These are phyloP conservation scores for Hypoxylon intermedium DNA, from an alignment of 495 filamentous ascomycete species.

Conservation along the genomic window DNA sequence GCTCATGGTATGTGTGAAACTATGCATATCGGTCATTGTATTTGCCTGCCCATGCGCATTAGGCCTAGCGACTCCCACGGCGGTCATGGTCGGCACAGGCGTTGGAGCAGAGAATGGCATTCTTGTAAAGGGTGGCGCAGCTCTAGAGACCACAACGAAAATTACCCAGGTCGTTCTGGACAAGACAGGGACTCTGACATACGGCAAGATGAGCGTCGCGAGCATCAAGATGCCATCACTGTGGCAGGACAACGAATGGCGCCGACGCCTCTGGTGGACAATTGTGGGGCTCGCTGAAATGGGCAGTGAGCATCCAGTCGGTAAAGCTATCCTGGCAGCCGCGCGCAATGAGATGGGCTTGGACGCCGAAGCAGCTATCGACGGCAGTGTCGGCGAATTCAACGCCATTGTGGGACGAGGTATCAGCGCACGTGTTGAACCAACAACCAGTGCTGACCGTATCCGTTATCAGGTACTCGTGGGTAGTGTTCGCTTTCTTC, in stretches of 20 bases:
- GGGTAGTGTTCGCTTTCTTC: conserved; percentile 80
- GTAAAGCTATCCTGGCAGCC: conserved; percentile 76
- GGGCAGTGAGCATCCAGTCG: conserved; percentile 94
- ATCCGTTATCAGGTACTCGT: conserved; percentile 78
- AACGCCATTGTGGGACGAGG: conserved; percentile 84
- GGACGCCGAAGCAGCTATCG: conserved; percentile 72
- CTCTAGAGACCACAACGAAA: conserved; percentile 90
- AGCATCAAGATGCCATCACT: conserved; percentile 67
- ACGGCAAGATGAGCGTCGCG: conserved; percentile 92
- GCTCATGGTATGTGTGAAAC: conserved; percentile 94
- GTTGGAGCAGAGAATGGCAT: conserved; percentile 97
- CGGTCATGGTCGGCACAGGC: conserved; percentile 98
- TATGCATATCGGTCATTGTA: conserved; percentile 98
- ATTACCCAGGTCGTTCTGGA: conserved; percentile 96
- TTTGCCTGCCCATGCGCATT: conserved; percentile 97
- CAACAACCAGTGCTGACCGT: conserved; percentile 67
- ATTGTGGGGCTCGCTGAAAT: conserved; percentile 92
- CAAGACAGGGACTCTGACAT: conserved; percentile 96
- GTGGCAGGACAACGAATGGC: conserved; percentile 74
- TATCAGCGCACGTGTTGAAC: conserved; percentile 81
- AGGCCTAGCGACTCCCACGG: conserved; percentile 91
- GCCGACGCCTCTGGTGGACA: conserved; percentile 86
- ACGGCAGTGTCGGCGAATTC: conserved; percentile 86
- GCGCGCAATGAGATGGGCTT: conserved; percentile 78
- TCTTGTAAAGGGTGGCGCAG: conserved; percentile 93